phyloP scores from a whole-genome alignment of 352 stramenopile species.

The Globisporangium spiculum region DNA sequence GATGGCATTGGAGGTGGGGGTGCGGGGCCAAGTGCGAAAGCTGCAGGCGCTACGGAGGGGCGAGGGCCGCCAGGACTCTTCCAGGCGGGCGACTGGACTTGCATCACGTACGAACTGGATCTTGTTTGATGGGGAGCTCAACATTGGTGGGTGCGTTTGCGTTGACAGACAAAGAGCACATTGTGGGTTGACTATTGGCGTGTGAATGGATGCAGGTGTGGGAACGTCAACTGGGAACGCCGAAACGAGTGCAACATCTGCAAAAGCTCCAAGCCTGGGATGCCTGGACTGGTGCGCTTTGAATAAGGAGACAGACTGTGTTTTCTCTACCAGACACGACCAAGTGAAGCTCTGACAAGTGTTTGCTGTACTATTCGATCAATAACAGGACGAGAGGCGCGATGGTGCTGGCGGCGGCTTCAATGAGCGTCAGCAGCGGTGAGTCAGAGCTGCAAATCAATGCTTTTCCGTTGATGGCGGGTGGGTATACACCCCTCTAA shows the following conservation, averaged over 20 bases:
- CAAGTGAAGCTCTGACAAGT: not conserved
- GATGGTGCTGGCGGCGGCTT: conserved; percentile 79
- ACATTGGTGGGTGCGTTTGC: not conserved
- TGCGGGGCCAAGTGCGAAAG: conserved; percentile 18
- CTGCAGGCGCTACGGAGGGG: conserved; percentile 30
- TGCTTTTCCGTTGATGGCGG: not conserved
- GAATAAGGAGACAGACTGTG: not conserved
- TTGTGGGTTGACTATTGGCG: not conserved
- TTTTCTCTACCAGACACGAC: not conserved
- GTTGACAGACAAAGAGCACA: not conserved
- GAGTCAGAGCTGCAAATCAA: conserved; percentile 4
- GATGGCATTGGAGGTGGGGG: conserved; percentile 32
- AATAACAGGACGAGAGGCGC: conserved; percentile 65
- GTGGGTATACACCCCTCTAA: not conserved
- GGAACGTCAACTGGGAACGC: conserved; percentile 87
- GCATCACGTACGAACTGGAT: conserved; percentile 53
- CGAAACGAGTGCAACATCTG: conserved; percentile 86
- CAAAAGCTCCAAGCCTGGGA: conserved; percentile 74
- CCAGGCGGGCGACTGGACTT: conserved; percentile 78
- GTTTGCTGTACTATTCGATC: not conserved
- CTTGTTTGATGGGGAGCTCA: not conserved
- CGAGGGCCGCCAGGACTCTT: conserved; percentile 73
- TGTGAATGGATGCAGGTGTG: conserved; percentile 42
- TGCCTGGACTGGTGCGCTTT: conserved; percentile 48
- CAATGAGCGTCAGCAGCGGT: conserved; percentile 84